These are phyloP conservation scores for Sphagnum magellanicum DNA, from an alignment of 228 moss, liverwort and hornwort species.

Conservation along the genomic window DNA sequence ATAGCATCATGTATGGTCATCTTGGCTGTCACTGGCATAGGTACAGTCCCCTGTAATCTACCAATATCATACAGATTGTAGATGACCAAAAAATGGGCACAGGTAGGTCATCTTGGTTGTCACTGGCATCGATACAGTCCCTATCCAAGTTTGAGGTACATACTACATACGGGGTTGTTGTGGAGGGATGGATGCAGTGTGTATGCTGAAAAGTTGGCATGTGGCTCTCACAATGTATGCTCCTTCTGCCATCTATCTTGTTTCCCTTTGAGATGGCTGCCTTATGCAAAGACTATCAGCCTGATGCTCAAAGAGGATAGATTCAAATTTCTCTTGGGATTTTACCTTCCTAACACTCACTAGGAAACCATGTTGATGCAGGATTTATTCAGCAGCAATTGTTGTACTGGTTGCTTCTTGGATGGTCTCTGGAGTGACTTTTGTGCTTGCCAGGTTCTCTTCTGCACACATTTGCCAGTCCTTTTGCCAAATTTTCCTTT, in stretches of 20 bases:
- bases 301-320: slow-evolving; percentile 19
- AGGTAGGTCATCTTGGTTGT: background rate
- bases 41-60: slow-evolving; percentile 16
- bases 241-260: background rate
- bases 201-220: slow-evolving; percentile 13
- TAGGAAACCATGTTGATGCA: slow-evolving; percentile 10
- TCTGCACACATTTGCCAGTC: background rate
- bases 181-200: slow-evolving; percentile 10
- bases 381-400: slow-evolving; percentile 22
- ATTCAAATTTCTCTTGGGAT: background rate
- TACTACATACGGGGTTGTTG: no score
- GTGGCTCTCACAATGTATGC: slow-evolving; percentile 4
- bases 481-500: background rate
- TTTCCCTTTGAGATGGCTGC: slow-evolving; percentile 5
- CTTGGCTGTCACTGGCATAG: slow-evolving; percentile 38
- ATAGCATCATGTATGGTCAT: slow-evolving; percentile 31
- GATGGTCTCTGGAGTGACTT: slow-evolving; percentile 60
- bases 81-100: background rate
- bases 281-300: slow-evolving; percentile 16
- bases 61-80: background rate
- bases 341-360: background rate
- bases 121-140: no score
- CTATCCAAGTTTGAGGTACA: no score
- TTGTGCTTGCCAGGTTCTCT: slow-evolving; percentile 51
- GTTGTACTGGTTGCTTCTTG: slow-evolving; percentile 41